Evolutionary conservation across 164 flowering plant species (phyloP), one percentile per base, ranked within the genome.

Genomic region (Nelumbo lutea): DNA sequence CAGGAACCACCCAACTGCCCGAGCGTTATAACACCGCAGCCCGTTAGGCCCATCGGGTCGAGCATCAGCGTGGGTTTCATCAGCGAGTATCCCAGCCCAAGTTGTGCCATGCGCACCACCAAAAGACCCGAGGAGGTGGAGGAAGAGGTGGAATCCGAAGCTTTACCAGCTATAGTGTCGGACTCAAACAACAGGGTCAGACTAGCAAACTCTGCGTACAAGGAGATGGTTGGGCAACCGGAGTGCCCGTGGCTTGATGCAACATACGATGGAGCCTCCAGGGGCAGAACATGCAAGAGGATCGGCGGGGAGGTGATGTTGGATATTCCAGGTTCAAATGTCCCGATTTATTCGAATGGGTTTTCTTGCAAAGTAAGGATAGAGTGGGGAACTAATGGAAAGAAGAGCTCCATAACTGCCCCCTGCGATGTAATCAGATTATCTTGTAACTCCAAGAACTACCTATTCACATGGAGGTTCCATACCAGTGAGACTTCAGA

Each of bases 171-270:
- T 0, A 82, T 96, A 1, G 76, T 96, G 13, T 88, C 99, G 0
- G 97, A 96, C 60, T 89, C 95, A 0, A 83, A 76, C 65, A 87
- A 96, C 86, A 85, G 68, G 73, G 93, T 93, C 27, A 81, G 96
- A 77, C 64, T 90, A 66, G 85, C 83, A 0, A 96, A 96, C 56
- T 87, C 99, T 0, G 97, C 98, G 0, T 96, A 90, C 79, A 90
- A 87, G 73, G 92, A 86, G 76, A 77, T 96, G 87, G 90, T 96
- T 66, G 99, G 98, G 0, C 99, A 96, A 73, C 98, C 99, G 5
- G 93, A 93, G 62, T 96, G 98, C 59, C 59, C 77, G 7, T 96
- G 99, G 99, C 90, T 96, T 3, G 88, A 86, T 10, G 78, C 60
- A 1, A 56, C 53, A 1, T 7, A 56, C 11, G 68, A 61, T 8